A percentile compares a stretch with the other conserved stretches of the same genome.
Conservation (phyloP, 495 filamentous ascomycete genomes). For the Bacidia rubella region DNA sequence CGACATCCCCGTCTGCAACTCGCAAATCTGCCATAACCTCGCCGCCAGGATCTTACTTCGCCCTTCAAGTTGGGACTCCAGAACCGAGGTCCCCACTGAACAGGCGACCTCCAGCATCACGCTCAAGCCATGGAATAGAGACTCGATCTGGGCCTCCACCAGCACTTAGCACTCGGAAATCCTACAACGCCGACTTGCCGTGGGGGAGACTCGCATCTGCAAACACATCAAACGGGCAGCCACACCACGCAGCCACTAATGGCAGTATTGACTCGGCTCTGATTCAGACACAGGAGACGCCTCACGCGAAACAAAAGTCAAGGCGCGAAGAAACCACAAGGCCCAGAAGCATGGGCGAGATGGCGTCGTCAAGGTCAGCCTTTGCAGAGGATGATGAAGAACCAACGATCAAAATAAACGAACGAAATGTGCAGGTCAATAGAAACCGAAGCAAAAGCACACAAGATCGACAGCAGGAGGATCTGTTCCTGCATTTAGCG, state of each 20-base stretch:
- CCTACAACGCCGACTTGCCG: slow-evolving; percentile 19
- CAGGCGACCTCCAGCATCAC: slow-evolving; percentile 28
- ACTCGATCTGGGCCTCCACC: slow-evolving; percentile 31
- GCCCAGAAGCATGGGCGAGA: not conserved
- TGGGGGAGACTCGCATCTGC: slow-evolving; percentile 4
- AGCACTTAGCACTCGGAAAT: slow-evolving; percentile 30
- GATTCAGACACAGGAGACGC: not conserved
- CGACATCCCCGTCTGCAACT: slow-evolving; percentile 8
- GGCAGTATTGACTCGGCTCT: slow-evolving; percentile 4
- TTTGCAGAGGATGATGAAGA: slow-evolving; percentile 12
- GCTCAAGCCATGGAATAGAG: slow-evolving; percentile 31
- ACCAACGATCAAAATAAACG: slow-evolving; percentile 24
- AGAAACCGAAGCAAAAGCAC: slow-evolving; percentile 3
- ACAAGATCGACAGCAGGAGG: slow-evolving; percentile 31
- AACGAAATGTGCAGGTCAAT: slow-evolving; percentile 14
- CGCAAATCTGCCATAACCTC: not conserved
- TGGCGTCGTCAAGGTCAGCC: slow-evolving; percentile 2
- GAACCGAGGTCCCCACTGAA: slow-evolving; percentile 23
- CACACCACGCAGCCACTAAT: slow-evolving; percentile 2
- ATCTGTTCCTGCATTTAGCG: slow-evolving; percentile 53
- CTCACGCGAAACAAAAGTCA: not conserved
- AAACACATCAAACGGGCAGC: not conserved
- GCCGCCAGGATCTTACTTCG: slow-evolving; percentile 21
- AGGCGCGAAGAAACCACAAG: not conserved
- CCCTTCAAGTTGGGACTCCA: slow-evolving; percentile 20